Conservation (phyloP, 2,329 filamentous ascomycete genomes). For the Paracorniculantispora psalliotae region DNA sequence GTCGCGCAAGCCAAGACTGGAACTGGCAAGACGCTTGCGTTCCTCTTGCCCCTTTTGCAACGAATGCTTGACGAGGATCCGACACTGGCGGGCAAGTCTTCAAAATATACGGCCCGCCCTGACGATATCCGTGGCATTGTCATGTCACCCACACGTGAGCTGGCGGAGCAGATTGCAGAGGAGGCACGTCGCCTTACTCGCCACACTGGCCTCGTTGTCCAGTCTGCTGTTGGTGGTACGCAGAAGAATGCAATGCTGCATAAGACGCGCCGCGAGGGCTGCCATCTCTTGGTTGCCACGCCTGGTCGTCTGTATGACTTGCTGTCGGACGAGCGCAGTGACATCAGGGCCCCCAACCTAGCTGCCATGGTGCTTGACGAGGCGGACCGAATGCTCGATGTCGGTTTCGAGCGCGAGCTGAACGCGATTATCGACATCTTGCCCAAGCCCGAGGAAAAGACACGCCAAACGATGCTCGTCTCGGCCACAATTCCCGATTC, state of each 20-base stretch:
- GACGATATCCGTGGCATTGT: constrained; percentile 65
- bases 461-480: constrained; percentile 89
- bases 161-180: constrained; percentile 73
- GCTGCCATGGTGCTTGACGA: constrained; percentile 93
- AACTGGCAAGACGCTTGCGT: constrained; percentile 93
- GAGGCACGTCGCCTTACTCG: constrained; percentile 67
- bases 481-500: constrained; percentile 86
- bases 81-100: constrained; percentile 46
- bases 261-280: constrained; percentile 67
- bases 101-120: constrained; percentile 33
- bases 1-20: constrained; percentile 95
- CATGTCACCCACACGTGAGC: constrained; percentile 74
- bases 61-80: constrained; percentile 65
- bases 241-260: constrained; percentile 65
- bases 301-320: constrained; percentile 84
- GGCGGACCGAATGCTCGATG: constrained; percentile 97
- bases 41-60: constrained; percentile 81
- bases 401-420: constrained; percentile 70
- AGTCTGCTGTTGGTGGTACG: constrained; percentile 88
- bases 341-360: constrained; percentile 71
- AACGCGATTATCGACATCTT: constrained; percentile 55
- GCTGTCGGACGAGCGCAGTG: constrained; percentile 58
- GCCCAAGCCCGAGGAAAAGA: constrained; percentile 56
- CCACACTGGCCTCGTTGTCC: constrained; percentile 61
- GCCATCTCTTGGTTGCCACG: constrained; percentile 85